phyloP scores from a whole-genome alignment of 148 eudicot species.

The Pouteria glomerata region DNA sequence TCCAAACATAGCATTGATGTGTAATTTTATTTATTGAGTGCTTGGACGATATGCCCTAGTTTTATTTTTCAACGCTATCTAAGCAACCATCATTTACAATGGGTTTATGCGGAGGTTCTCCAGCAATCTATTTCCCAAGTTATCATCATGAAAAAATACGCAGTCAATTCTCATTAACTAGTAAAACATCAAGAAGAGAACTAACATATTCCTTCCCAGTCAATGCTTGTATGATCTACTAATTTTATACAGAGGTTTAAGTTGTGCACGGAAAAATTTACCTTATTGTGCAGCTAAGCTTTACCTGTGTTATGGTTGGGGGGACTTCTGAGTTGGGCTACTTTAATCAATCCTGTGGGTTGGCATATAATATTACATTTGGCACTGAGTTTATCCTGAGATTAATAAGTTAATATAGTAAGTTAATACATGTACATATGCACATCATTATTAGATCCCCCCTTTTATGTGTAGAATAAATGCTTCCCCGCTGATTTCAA shows the following conservation, averaged over 20 bases:
- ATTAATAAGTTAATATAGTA: background rate
- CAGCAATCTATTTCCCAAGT: too few species aligned
- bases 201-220: too few species aligned
- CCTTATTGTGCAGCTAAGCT: background rate
- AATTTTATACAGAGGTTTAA: background rate
- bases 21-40: background rate
- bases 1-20: too few species aligned
- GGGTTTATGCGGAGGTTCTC: background rate
- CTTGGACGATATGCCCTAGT: background rate
- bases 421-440: background rate
- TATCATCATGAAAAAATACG: background rate
- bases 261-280: background rate
- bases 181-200: background rate
- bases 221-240: too few species aligned
- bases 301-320: too few species aligned
- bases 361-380: background rate
- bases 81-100: background rate
- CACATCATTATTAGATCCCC: background rate
- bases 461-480: background rate
- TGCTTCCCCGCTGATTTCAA: background rate
- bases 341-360: background rate
- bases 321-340: background rate
- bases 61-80: background rate
- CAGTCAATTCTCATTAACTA: constrained; percentile 1
- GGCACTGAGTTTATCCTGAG: background rate